These are phyloP conservation scores for Saksenaea oblongispora DNA, from an alignment of 371 early-diverging fungal species.

Conservation along the genomic window DNA sequence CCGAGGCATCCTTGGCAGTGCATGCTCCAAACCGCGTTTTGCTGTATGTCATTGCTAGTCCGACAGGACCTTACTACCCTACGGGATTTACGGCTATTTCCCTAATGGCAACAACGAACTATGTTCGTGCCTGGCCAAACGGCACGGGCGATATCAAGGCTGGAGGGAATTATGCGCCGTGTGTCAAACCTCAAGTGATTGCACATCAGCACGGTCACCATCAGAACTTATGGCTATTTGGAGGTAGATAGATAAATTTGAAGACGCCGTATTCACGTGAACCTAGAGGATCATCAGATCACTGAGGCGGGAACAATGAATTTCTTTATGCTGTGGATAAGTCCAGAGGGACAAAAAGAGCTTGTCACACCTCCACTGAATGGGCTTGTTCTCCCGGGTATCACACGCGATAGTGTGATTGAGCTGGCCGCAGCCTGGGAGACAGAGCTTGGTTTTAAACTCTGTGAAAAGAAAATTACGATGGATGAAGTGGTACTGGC, in stretches of 20 bases:
- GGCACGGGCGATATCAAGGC: constrained; percentile 90
- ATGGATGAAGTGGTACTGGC: constrained; percentile 81
- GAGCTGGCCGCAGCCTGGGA: constrained; percentile 71
- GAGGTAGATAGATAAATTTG: constrained; percentile 22
- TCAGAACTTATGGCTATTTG: constrained; percentile 93
- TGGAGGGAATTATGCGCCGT: constrained; percentile 77
- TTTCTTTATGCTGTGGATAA: constrained; percentile 83
- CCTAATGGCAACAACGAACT: constrained; percentile 75
- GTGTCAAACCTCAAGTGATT: constrained; percentile 80
- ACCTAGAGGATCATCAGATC: constrained; percentile 64
- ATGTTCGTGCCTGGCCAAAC: constrained; percentile 93
- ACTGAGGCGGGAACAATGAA: constrained; percentile 97
- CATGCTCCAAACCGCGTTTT: constrained; percentile 69
- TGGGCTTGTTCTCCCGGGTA: constrained; percentile 92
- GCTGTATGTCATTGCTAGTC: constrained; percentile 85
- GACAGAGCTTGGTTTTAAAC: constrained; percentile 70
- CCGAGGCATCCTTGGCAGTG: constrained; percentile 74
- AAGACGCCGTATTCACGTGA: no score
- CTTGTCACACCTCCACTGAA: constrained; percentile 92
- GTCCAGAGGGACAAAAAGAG: constrained; percentile 72
- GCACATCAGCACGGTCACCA: constrained; percentile 81
- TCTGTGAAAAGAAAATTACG: constrained; percentile 74
- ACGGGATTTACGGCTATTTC: constrained; percentile 84
- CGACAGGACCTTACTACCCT: constrained; percentile 93
- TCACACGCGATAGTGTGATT: constrained; percentile 89